Conservation (phyloP, 495 filamentous ascomycete species). For the Podospora didyma region DNA sequence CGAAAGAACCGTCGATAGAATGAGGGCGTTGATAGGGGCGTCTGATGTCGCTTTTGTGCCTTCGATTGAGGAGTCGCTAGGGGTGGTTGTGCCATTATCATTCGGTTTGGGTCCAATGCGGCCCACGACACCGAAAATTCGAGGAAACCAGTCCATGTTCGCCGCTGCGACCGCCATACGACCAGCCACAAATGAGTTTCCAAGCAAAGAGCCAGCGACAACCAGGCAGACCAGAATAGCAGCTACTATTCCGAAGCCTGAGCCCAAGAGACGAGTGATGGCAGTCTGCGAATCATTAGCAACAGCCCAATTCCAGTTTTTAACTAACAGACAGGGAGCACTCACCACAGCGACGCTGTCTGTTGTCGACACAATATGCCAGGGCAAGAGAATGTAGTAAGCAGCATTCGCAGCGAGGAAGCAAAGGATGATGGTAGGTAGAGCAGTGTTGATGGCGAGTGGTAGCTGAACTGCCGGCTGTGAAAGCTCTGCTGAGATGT, state of each 20-base stretch:
- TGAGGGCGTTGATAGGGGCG: conserved; percentile 48
- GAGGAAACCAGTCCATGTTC: conserved; percentile 49
- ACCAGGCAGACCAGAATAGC: conserved; percentile 51
- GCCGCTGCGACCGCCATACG: conserved; percentile 55
- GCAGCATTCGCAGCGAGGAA: conserved; percentile 51
- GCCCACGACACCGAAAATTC: conserved; percentile 39
- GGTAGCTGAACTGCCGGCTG: conserved; percentile 50
- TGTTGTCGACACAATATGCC: conserved; percentile 47
- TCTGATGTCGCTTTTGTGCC: conserved; percentile 24
- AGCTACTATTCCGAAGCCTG: conserved; percentile 39
- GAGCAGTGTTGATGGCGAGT: conserved; percentile 50
- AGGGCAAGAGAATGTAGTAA: conserved; percentile 55
- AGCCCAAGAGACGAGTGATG: conserved; percentile 48
- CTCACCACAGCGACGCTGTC: conserved; percentile 55
- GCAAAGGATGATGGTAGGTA: conserved; percentile 51
- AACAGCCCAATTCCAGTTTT: no score
- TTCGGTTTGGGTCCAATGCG: conserved; percentile 17
- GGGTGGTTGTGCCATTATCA: background rate
- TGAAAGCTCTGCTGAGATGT: conserved; percentile 50
- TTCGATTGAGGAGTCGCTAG: conserved; percentile 1
- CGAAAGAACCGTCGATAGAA: conserved; percentile 44
- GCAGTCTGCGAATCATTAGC: conserved; percentile 38
- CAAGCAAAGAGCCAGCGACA: conserved; percentile 50
- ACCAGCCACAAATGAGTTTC: conserved; percentile 53
- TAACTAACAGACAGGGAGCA: background rate